These are phyloP conservation scores for Graphiopsis chlorocephala DNA, from an alignment of 2,329 filamentous ascomycete genomes.

Conservation along the genomic window DNA sequence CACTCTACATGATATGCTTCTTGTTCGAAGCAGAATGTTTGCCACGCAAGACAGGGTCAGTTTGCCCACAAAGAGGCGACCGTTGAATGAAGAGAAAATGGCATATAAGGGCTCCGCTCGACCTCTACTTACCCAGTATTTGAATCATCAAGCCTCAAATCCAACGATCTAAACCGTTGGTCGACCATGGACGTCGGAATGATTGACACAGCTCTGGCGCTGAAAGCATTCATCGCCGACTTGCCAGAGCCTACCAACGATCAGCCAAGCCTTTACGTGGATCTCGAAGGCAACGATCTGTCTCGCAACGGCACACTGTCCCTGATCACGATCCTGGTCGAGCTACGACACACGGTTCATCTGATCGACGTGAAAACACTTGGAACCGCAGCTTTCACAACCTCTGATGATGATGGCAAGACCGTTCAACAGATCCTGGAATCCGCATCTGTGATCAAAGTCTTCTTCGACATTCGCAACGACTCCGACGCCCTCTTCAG, in stretches of 20 bases:
- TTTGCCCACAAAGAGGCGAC: too few species aligned
- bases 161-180: too few species aligned
- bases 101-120: too few species aligned
- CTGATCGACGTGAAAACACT: conserved; percentile 49
- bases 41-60: too few species aligned
- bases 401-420: conserved; percentile 22
- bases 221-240: not conserved
- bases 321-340: conserved; percentile 42
- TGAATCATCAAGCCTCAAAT: too few species aligned
- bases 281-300: conserved; percentile 50
- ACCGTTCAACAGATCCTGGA: conserved; percentile 46
- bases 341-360: conserved; percentile 34
- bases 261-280: conserved; percentile 41
- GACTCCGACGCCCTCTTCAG: conserved; percentile 56
- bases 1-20: too few species aligned
- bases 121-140: too few species aligned
- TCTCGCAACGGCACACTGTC: conserved; percentile 45
- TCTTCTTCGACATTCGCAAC: conserved; percentile 59
- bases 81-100: too few species aligned
- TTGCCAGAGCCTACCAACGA: not conserved
- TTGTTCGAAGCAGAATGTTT: too few species aligned
- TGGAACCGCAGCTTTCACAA: conserved; percentile 39
- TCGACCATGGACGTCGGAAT: not conserved
- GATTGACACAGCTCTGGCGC: not conserved
- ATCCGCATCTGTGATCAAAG: conserved; percentile 42